Evolutionary conservation across 2,329 filamentous ascomycete genomes (phyloP).

Genomic region (Colletotrichum tropicicola): DNA sequence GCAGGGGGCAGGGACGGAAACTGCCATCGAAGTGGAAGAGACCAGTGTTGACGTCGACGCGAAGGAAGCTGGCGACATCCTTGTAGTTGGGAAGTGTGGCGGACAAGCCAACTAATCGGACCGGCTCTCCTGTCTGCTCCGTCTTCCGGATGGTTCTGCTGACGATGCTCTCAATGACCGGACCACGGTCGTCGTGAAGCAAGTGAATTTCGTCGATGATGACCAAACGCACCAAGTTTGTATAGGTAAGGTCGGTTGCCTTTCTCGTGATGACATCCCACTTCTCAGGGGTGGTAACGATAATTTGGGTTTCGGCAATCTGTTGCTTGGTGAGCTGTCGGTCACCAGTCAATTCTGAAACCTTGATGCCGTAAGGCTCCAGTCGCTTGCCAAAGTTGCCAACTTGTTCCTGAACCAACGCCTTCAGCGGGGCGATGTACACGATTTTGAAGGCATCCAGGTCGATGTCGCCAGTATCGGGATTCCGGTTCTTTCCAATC

Average conservation of each 20-base stretch:
- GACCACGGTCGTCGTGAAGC: conserved; percentile 95
- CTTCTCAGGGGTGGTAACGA: conserved; percentile 98
- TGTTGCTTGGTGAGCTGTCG: conserved; percentile 98
- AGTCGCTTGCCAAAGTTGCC: conserved; percentile 95
- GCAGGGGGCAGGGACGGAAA: conserved; percentile 91
- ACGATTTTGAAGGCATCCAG: conserved; percentile 98
- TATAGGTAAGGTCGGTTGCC: conserved; percentile 95
- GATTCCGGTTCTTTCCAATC: conserved; percentile 93
- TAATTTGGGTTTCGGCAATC: conserved; percentile 96
- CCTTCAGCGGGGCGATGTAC: conserved; percentile 96
- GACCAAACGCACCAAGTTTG: conserved; percentile 92
- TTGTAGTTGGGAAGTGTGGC: conserved; percentile 96
- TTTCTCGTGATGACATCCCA: conserved; percentile 99
- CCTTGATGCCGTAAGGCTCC: conserved; percentile 88
- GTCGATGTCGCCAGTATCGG: conserved; percentile 90
- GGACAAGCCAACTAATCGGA: conserved; percentile 90
- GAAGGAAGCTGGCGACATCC: conserved; percentile 94
- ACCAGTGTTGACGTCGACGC: conserved; percentile 85
- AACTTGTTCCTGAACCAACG: conserved; percentile 96
- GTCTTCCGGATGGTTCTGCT: conserved; percentile 91
- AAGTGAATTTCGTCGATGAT: conserved; percentile 99
- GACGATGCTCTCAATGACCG: conserved; percentile 96
- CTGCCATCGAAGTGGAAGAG: conserved; percentile 97
- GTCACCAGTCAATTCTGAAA: conserved; percentile 96
- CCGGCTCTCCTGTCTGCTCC: conserved; percentile 93